Percentiles rank a stretch among this genome's conserved stretches.
Conservation (phyloP, 2,329 filamentous ascomycete genomes). For the Hypocrella siamensis region DNA sequence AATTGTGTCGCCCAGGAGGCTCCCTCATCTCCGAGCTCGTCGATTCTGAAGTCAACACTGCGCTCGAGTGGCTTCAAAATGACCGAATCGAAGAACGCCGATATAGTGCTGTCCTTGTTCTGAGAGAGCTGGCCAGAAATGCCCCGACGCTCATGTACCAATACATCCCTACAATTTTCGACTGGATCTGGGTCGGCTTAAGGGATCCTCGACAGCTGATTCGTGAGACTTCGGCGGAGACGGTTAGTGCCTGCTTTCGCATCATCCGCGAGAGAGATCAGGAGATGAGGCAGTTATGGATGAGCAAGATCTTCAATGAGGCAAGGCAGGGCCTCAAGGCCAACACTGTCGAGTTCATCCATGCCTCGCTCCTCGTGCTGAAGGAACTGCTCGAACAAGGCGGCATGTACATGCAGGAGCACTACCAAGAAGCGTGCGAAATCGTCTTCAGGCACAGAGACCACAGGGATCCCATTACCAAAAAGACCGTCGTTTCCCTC, state of each 20-base stretch:
- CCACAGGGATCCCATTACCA: slow-evolving; percentile 73
- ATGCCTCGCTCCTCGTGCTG: slow-evolving; percentile 84
- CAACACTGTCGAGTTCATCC: slow-evolving; percentile 72
- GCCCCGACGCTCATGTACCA: slow-evolving; percentile 92
- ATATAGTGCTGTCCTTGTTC: slow-evolving; percentile 81
- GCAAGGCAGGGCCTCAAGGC: slow-evolving; percentile 64
- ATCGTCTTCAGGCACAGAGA: slow-evolving; percentile 88
- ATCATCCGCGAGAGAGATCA: slow-evolving; percentile 90
- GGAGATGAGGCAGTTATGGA: slow-evolving; percentile 73
- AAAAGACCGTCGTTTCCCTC: slow-evolving; percentile 76
- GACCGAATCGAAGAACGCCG: slow-evolving; percentile 86
- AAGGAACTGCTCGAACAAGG: slow-evolving; percentile 89
- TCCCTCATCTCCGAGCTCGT: slow-evolving; percentile 90
- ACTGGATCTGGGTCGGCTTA: slow-evolving; percentile 90
- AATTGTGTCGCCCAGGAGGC: slow-evolving; percentile 81
- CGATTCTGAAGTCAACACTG: slow-evolving; percentile 91
- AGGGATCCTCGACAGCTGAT: slow-evolving; percentile 84
- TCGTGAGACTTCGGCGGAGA: slow-evolving; percentile 78
- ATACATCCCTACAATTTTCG: slow-evolving; percentile 88
- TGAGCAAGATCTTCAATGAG: slow-evolving; percentile 81
- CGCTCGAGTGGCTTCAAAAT: slow-evolving; percentile 90
- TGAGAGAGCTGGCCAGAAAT: slow-evolving; percentile 80
- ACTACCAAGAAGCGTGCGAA: slow-evolving; percentile 84
- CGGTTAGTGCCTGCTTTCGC: slow-evolving; percentile 86
- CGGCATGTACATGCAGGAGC: slow-evolving; percentile 97